Percentiles rank a stretch among this genome's conserved stretches.
Conservation (phyloP, 371 early-diverging fungal genomes). For the Thermomucor indicae-seudaticae region DNA sequence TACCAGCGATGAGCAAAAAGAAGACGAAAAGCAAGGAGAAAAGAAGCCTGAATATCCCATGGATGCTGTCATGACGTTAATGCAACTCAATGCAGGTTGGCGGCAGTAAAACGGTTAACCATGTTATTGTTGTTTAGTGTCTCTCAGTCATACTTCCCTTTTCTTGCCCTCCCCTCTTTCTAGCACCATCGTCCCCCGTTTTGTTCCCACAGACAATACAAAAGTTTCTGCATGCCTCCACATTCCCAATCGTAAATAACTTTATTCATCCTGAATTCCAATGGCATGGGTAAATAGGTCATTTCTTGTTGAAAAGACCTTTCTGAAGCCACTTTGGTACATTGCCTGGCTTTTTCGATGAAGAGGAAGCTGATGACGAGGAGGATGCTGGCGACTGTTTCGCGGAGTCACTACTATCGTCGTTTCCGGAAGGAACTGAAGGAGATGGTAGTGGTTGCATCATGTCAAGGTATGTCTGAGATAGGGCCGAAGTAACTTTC, state of each 20-base stretch:
- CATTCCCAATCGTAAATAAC: too few relatives aligned
- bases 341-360: conserved; percentile 10
- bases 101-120: conserved; percentile 20
- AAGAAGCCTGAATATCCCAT: conserved; percentile 44
- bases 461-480: not conserved
- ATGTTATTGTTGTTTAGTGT: too few relatives aligned
- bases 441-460: not conserved
- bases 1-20: not conserved
- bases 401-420: too few relatives aligned
- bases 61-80: conserved; percentile 44
- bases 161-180: not conserved
- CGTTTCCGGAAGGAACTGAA: conserved; percentile 6
- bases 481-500: not conserved
- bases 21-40: conserved; percentile 7
- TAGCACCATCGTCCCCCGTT: too few relatives aligned
- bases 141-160: not conserved
- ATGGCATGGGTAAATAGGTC: too few relatives aligned
- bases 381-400: conserved; percentile 3
- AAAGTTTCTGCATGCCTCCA: too few relatives aligned
- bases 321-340: conserved; percentile 49
- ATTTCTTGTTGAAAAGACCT: conserved; percentile 38
- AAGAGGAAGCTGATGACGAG: not conserved
- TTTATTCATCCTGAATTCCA: too few relatives aligned
- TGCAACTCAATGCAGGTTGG: conserved; percentile 48
- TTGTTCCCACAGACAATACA: too few relatives aligned